Evolutionary conservation across 805 yeast genomes (phyloP), one percentile per base, ranked within the genome.

Genomic region (Schizosaccharomyces octosporus): DNA sequence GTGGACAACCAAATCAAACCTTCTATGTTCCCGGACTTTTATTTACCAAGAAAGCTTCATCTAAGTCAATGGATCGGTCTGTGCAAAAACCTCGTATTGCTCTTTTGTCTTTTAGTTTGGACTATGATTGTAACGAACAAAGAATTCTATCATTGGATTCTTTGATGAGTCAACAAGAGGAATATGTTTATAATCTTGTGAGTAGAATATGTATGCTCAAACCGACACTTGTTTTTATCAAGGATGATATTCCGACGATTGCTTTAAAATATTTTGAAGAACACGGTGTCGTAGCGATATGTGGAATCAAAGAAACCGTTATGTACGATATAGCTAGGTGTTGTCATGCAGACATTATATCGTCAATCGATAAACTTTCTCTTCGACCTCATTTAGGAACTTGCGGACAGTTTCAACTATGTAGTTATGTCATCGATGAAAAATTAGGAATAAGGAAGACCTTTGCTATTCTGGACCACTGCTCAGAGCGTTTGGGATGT

Each of bases 51-150:
- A 80, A 82, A 19, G 74, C 89, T 55, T 95, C 95, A 3, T 75
- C 85, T 48, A 86, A 83, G 67, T 70, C 78, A 1, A 94, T 93
- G 98, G 79, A 87, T 0, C 70, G 79, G 5, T 68, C 69, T 29
- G 75, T 94, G 6, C 67, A 69, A 0, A 76, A 79, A 60, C 97
- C 99, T 0, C 78, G 82, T 62, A 84, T 93, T 48, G 81, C 90
- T 63, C 74, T 94, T 19, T 76, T 93, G 5, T 83, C 88, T 76
- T 93, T 93, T 67, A 96, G 97, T 0, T 73, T 93, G 31, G 97
- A 89, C 68, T 93, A 87, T 66, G 75, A 82, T 63, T 81, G 83
- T 63, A 81, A 80, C 51, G 87, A 84, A 61, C 57, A 48, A 65
- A 86, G 82, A 64, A 84, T 87, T 63, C 81, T 87, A 70, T 85